phyloP scores from a whole-genome alignment of 805 yeast genomes.

The Kuraishia cidri region DNA sequence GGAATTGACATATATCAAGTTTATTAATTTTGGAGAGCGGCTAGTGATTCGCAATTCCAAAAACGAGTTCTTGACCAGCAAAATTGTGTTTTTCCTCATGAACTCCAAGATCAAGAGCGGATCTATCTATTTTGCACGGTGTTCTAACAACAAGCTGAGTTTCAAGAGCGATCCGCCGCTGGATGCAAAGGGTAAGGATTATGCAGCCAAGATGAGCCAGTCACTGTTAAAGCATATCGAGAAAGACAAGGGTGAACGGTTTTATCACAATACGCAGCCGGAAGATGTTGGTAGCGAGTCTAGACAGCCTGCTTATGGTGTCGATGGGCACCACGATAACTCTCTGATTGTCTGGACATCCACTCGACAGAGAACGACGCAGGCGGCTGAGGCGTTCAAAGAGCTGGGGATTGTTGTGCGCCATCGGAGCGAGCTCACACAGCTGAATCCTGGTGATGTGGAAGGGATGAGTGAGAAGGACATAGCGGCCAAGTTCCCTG shows the following conservation, averaged over 20 bases:
- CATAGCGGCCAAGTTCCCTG: conserved; percentile 51
- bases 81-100: conserved; percentile 88
- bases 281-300: background rate
- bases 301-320: conserved; percentile 28
- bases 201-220: conserved; percentile 55
- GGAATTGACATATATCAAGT: conserved; percentile 67
- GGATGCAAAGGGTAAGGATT: conserved; percentile 62
- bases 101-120: conserved; percentile 84
- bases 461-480: conserved; percentile 61
- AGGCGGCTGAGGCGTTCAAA: conserved; percentile 65
- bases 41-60: conserved; percentile 73
- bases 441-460: conserved; percentile 81
- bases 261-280: conserved; percentile 11
- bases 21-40: conserved; percentile 84
- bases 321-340: conserved; percentile 50
- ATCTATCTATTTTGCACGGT: conserved; percentile 86
- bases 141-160: conserved; percentile 48
- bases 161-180: conserved; percentile 77
- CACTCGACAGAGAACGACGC: conserved; percentile 73
- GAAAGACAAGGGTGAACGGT: conserved; percentile 19
- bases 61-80: conserved; percentile 82
- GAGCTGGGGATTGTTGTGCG: conserved; percentile 54
- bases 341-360: conserved; percentile 93
- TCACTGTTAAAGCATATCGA: conserved; percentile 34
- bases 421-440: conserved; percentile 78